Evolutionary conservation across 2,329 filamentous ascomycete genomes (phyloP).

Genomic region (Nothophaeocryptopus gaeumannii): DNA sequence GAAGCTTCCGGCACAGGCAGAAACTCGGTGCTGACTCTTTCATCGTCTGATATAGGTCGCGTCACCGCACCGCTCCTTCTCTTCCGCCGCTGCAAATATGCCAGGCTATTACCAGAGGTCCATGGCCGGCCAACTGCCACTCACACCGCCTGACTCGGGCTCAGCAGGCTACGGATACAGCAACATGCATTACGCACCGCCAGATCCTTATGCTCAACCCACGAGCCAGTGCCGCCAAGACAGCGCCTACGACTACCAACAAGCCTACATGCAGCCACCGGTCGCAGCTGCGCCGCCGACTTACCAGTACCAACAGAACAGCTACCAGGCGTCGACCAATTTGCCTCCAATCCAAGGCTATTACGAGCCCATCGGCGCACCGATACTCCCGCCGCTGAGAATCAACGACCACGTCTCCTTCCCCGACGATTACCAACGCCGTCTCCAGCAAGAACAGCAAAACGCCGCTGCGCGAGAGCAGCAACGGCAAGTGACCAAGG

Average conservation of each 20-base stretch:
- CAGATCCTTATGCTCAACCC: conserved; percentile 41
- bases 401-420: conserved; percentile 40
- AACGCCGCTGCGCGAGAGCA: conserved; percentile 33
- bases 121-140: conserved; percentile 42
- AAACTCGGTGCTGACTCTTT: not conserved
- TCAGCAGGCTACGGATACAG: conserved; percentile 40
- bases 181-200: conserved; percentile 44
- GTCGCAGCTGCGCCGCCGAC: conserved; percentile 31
- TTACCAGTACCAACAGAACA: conserved; percentile 32
- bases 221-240: conserved; percentile 41
- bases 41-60: conserved; percentile 30
- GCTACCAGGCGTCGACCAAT: conserved; percentile 30
- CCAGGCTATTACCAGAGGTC: conserved; percentile 50
- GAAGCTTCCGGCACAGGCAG: conserved; percentile 8
- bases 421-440: conserved; percentile 39
- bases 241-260: conserved; percentile 45
- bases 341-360: conserved; percentile 37
- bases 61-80: conserved; percentile 42
- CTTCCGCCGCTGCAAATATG: conserved; percentile 44
- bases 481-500: conserved; percentile 49
- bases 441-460: conserved; percentile 40
- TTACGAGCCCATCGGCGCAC: conserved; percentile 46
- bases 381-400: conserved; percentile 49
- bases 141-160: conserved; percentile 50
- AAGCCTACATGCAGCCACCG: conserved; percentile 44